Evolutionary conservation across 2,329 filamentous ascomycete species (phyloP).

Genomic region (Ophiostoma australiae): DNA sequence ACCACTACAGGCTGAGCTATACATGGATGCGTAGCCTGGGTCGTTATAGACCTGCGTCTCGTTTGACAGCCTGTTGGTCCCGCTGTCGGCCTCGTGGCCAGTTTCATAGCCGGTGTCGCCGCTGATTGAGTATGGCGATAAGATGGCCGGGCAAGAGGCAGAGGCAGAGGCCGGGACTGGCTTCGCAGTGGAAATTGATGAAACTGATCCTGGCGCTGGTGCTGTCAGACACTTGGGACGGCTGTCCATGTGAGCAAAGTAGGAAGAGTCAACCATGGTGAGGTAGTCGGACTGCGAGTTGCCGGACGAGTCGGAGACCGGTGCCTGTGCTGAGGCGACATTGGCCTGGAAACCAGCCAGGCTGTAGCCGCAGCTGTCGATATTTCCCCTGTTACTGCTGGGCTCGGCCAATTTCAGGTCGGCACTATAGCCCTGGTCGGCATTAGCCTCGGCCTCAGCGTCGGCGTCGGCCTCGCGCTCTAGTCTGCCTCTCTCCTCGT

Average conservation of each 20-base stretch:
- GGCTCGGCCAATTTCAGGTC: not conserved
- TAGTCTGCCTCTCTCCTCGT: slow-evolving; percentile 4
- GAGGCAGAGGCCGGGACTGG: not conserved
- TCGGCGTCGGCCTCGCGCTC: not conserved
- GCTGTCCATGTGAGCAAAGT: slow-evolving; percentile 1
- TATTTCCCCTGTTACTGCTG: not conserved
- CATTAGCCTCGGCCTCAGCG: not conserved
- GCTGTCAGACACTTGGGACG: not conserved
- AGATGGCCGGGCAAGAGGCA: not conserved
- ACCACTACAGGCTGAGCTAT: not conserved
- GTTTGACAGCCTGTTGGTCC: not conserved
- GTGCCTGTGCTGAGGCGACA: not conserved
- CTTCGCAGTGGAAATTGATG: not conserved
- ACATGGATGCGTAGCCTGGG: slow-evolving; percentile 20
- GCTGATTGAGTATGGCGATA: slow-evolving; percentile 14
- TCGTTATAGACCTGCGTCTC: not conserved
- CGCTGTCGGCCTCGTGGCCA: slow-evolving; percentile 14
- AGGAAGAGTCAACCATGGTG: not conserved
- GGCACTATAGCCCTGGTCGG: not conserved
- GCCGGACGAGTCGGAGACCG: not conserved
- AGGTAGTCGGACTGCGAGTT: not conserved
- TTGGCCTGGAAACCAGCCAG: not conserved
- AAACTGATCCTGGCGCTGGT: not conserved
- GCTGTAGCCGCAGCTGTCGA: slow-evolving; percentile 7
- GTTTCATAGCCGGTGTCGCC: slow-evolving; percentile 23